phyloP scores from a whole-genome alignment of 2,329 filamentous ascomycete genomes.

The Blastomyces emzantsi region DNA sequence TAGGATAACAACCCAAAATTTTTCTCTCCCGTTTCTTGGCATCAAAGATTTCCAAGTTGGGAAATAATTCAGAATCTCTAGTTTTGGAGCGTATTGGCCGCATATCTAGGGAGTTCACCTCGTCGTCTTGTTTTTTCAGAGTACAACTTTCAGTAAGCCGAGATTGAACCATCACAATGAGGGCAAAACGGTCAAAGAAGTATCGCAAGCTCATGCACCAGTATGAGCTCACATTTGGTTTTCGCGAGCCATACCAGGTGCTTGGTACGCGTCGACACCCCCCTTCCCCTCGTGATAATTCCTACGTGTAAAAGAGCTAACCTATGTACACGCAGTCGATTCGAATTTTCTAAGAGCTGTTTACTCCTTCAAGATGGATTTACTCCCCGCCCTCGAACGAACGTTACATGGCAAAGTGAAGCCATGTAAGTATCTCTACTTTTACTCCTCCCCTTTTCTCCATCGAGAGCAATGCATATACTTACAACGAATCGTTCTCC shows the following conservation, averaged over 20 bases:
- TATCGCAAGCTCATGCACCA: slow-evolving; percentile 91
- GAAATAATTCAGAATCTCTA: background rate
- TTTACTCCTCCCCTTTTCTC: background rate
- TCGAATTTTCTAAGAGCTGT: slow-evolving; percentile 76
- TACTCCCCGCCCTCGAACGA: slow-evolving; percentile 64
- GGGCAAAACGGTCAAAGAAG: slow-evolving; percentile 60
- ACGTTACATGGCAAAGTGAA: slow-evolving; percentile 84
- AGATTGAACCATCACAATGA: slow-evolving; percentile 42
- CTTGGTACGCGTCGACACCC: slow-evolving; percentile 45
- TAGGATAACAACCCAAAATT: background rate
- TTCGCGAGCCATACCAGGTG: slow-evolving; percentile 90
- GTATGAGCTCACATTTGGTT: slow-evolving; percentile 78
- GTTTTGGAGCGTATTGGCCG: background rate
- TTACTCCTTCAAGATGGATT: slow-evolving; percentile 77
- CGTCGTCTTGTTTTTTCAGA: background rate
- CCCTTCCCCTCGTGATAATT: slow-evolving; percentile 2
- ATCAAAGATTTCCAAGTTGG: background rate
- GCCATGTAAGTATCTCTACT: slow-evolving; percentile 49
- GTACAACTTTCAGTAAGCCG: background rate
- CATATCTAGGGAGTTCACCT: background rate
- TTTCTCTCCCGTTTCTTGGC: background rate
- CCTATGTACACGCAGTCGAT: slow-evolving; percentile 49
- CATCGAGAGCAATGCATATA: background rate
- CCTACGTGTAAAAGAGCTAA: background rate
- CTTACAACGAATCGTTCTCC: background rate